Evolutionary conservation across 1,284 basidiomycete species (phyloP).

Genomic region (Ganoderma multipileum): DNA sequence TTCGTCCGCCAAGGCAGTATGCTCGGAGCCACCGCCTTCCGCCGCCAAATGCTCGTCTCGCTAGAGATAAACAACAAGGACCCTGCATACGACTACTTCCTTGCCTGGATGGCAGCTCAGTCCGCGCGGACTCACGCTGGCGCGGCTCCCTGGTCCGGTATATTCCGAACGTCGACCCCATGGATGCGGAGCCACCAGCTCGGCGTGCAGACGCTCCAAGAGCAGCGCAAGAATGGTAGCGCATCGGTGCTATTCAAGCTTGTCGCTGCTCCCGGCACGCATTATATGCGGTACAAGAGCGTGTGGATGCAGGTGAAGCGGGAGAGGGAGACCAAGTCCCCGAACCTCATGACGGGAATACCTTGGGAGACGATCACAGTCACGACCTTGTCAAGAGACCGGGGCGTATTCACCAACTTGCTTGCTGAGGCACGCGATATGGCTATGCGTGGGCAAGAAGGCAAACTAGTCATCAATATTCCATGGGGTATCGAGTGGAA

Average conservation of each 20-base stretch:
- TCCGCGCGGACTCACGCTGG: conserved; percentile 45
- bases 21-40: conserved; percentile 78
- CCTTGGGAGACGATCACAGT: conserved; percentile 99
- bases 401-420: conserved; percentile 81
- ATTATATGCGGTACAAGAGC: conserved; percentile 90
- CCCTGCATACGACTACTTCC: conserved; percentile 95
- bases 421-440: conserved; percentile 90
- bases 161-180: conserved; percentile 42
- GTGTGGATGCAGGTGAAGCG: conserved; percentile 98
- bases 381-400: conserved; percentile 90
- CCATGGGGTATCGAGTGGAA: conserved; percentile 98
- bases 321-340: conserved; percentile 92
- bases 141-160: conserved; percentile 37
- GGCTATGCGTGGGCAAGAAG: conserved; percentile 87
- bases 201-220: conserved; percentile 91
- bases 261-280: conserved; percentile 94
- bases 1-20: conserved; percentile 76
- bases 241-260: conserved; percentile 89
- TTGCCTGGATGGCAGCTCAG: conserved; percentile 93
- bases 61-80: conserved; percentile 98
- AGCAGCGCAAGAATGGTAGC: conserved; percentile 89
- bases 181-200: conserved; percentile 89
- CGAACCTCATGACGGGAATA: conserved; percentile 89
- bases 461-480: conserved; percentile 95
- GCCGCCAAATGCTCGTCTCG: conserved; percentile 91